A percentile compares a stretch with the other conserved stretches of the same genome.
Conservation (phyloP, 805 yeast genomes). For the Kodamaea kaohsiungensis region DNA sequence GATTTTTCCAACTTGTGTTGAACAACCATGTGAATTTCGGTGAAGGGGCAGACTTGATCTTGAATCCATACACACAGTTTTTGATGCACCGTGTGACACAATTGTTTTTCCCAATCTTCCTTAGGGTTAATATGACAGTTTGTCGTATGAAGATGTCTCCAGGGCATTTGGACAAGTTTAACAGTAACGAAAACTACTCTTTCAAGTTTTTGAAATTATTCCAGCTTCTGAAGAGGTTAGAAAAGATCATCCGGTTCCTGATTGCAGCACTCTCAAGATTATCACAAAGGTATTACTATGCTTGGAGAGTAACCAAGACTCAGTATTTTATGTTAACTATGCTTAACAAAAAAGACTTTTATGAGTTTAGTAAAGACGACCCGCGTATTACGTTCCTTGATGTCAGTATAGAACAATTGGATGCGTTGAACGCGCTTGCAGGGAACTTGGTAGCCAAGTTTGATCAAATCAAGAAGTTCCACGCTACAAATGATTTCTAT, state of each 20-base stretch:
- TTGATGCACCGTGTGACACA: slow-evolving; percentile 31
- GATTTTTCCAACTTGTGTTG: slow-evolving; percentile 29
- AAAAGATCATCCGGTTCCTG: slow-evolving; percentile 20
- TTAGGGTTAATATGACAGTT: slow-evolving; percentile 21
- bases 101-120: slow-evolving; percentile 23
- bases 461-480: slow-evolving; percentile 16
- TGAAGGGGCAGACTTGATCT: slow-evolving; percentile 37
- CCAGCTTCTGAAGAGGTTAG: slow-evolving; percentile 25
- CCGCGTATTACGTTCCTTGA: slow-evolving; percentile 11
- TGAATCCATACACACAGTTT: slow-evolving; percentile 40
- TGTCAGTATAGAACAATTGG: slow-evolving; percentile 23
- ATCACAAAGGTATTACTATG: slow-evolving; percentile 57
- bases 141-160: slow-evolving; percentile 19
- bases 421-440: slow-evolving; percentile 28
- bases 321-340: slow-evolving; percentile 17
- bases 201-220: slow-evolving; percentile 15
- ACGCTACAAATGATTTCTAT: neutral
- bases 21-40: slow-evolving; percentile 42
- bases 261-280: slow-evolving; percentile 13
- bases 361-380: slow-evolving; percentile 21
- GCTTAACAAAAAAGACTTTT: slow-evolving; percentile 1
- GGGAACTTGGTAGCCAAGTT: slow-evolving; percentile 25
- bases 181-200: slow-evolving; percentile 7
- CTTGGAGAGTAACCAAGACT: slow-evolving; percentile 61
- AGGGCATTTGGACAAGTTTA: slow-evolving; percentile 21